These are phyloP conservation scores for Cucurbita pepo DNA, from an alignment of 306 rosid genomes.

Conservation along the genomic window DNA sequence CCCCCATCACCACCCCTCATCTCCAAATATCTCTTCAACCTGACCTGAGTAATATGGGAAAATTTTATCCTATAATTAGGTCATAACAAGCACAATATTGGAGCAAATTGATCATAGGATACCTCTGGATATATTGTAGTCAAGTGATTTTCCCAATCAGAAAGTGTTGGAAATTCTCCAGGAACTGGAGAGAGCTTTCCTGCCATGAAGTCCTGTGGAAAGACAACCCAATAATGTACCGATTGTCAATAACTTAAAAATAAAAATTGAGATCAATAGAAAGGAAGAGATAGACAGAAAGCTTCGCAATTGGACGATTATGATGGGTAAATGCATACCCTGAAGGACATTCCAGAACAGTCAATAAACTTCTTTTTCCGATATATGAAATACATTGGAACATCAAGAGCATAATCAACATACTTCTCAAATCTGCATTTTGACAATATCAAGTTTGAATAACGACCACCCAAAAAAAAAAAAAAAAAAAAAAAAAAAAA, in stretches of 20 bases:
- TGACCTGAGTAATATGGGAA: constrained; percentile 44
- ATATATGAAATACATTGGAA: constrained; percentile 90
- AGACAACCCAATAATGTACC: neutral
- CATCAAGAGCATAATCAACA: constrained; percentile 92
- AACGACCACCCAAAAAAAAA: too few relatives aligned
- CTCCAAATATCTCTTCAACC: constrained; percentile 95
- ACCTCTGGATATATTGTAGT: constrained; percentile 97
- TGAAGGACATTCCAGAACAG: constrained; percentile 91
- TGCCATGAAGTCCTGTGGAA: constrained; percentile 71
- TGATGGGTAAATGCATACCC: constrained; percentile 49
- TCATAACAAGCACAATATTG: constrained; percentile 6
- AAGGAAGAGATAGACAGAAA: neutral
- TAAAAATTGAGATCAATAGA: neutral
- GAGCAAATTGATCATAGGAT: constrained; percentile 4
- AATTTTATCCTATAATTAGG: constrained; percentile 6
- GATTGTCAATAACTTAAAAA: neutral
- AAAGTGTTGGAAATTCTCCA: constrained; percentile 83
- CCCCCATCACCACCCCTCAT: constrained; percentile 99
- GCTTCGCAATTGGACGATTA: neutral
- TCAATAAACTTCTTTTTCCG: constrained; percentile 66
- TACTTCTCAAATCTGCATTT: constrained; percentile 89
- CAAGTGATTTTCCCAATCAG: constrained; percentile 98
- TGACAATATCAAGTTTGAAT: too few relatives aligned
- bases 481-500: too few relatives aligned
- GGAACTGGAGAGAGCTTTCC: constrained; percentile 76